Conservation (phyloP, 805 yeast genomes). For the Barnettozyma californica region DNA sequence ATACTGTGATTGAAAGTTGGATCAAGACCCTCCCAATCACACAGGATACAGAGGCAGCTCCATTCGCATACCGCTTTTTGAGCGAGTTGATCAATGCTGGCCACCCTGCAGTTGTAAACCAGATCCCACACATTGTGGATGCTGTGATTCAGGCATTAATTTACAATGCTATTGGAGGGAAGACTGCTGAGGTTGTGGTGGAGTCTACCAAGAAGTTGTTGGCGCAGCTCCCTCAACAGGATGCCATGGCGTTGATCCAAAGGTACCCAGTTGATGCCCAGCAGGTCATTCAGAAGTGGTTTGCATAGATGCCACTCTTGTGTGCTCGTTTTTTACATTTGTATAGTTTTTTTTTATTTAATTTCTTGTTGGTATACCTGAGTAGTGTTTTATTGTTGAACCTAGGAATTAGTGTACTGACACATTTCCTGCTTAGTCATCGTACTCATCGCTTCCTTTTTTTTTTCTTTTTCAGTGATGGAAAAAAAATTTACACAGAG, state of each 20-base stretch:
- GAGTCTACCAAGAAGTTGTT: slow-evolving; percentile 59
- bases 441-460: slow-evolving; percentile 3
- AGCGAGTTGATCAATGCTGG: slow-evolving; percentile 62
- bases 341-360: background rate
- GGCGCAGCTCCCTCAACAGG: slow-evolving; percentile 58
- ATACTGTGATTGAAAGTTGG: slow-evolving; percentile 70
- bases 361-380: background rate
- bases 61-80: slow-evolving; percentile 72
- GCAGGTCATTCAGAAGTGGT: slow-evolving; percentile 56
- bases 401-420: background rate
- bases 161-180: slow-evolving; percentile 62
- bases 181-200: slow-evolving; percentile 62
- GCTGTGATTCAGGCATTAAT: slow-evolving; percentile 68
- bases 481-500: background rate
- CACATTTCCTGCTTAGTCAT: background rate
- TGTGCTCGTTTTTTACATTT: background rate
- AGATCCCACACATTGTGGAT: slow-evolving; percentile 59
- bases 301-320: slow-evolving; percentile 27
- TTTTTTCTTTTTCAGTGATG: slow-evolving; percentile 1
- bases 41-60: slow-evolving; percentile 85
- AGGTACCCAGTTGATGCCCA: slow-evolving; percentile 58
- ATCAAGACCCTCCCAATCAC: slow-evolving; percentile 73
- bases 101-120: slow-evolving; percentile 51
- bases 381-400: background rate
- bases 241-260: slow-evolving; percentile 59